Conservation (phyloP, 768 basidiomycete species). For the Serendipita sp. region DNA sequence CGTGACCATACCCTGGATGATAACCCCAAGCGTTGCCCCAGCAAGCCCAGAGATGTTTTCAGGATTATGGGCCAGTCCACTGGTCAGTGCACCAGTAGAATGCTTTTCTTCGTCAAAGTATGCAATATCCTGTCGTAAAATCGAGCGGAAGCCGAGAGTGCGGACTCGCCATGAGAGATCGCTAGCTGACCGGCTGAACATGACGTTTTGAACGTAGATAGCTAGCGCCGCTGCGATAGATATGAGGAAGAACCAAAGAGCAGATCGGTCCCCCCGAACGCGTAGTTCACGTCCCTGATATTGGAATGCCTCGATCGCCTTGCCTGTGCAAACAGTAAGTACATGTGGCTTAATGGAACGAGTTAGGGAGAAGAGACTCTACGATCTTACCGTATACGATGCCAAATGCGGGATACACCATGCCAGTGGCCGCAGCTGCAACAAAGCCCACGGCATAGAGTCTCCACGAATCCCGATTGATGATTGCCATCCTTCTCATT, state of each 20-base stretch:
- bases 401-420: slow-evolving; percentile 58
- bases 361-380: no score
- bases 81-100: slow-evolving; percentile 68
- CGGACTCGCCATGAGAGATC: slow-evolving; percentile 56
- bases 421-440: slow-evolving; percentile 39
- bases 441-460: slow-evolving; percentile 43
- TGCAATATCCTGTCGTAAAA: slow-evolving; percentile 76
- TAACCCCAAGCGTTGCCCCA: slow-evolving; percentile 74
- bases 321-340: no score
- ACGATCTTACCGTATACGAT: slow-evolving; percentile 38
- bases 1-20: slow-evolving; percentile 62
- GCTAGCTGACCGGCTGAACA: slow-evolving; percentile 55
- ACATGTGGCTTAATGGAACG: no score
- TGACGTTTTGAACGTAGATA: slow-evolving; percentile 54
- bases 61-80: slow-evolving; percentile 67
- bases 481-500: slow-evolving; percentile 50
- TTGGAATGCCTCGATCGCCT: slow-evolving; percentile 16
- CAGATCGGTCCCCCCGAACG: slow-evolving; percentile 48
- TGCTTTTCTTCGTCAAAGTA: slow-evolving; percentile 85
- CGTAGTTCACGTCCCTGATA: slow-evolving; percentile 26
- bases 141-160: slow-evolving; percentile 54
- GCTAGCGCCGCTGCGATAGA: slow-evolving; percentile 46
- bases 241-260: slow-evolving; percentile 63
- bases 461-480: slow-evolving; percentile 44
- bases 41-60: slow-evolving; percentile 82